phyloP scores from a whole-genome alignment of 805 yeast genomes.

The Zygosaccharomyces kombuchaensis region DNA sequence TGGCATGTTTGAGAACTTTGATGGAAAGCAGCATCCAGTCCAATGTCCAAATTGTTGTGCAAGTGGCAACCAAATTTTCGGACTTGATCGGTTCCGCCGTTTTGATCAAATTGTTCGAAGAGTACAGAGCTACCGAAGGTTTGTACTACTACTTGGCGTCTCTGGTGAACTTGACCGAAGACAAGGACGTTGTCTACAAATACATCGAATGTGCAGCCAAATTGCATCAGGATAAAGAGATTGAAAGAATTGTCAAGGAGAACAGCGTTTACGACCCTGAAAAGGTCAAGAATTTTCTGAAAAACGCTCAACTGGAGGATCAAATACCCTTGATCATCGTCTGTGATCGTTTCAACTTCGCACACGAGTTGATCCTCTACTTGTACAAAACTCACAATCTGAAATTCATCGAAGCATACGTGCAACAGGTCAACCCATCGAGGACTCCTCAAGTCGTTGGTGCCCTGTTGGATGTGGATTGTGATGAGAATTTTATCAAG shows the following conservation, averaged over 20 bases:
- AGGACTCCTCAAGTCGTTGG: conserved; percentile 96
- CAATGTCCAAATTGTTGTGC: conserved; percentile 89
- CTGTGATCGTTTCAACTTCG: conserved; percentile 86
- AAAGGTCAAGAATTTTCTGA: conserved; percentile 93
- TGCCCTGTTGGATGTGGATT: conserved; percentile 93
- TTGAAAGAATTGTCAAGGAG: conserved; percentile 92
- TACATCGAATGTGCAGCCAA: conserved; percentile 92
- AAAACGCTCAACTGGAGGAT: conserved; percentile 89
- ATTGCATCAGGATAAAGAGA: conserved; percentile 85
- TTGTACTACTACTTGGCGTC: conserved; percentile 90
- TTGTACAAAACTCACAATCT: conserved; percentile 93
- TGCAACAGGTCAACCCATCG: conserved; percentile 94
- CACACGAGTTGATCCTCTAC: conserved; percentile 89
- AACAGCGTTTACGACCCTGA: conserved; percentile 94
- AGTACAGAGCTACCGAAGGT: conserved; percentile 88
- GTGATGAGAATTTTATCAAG: conserved; percentile 87
- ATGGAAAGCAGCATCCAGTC: conserved; percentile 73
- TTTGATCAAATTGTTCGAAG: conserved; percentile 88
- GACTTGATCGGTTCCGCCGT: conserved; percentile 85
- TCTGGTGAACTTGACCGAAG: conserved; percentile 89
- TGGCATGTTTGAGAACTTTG: conserved; percentile 82
- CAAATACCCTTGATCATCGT: conserved; percentile 95
- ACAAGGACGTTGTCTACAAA: conserved; percentile 91
- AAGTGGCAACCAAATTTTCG: conserved; percentile 94
- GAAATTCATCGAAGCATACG: conserved; percentile 96